Evolutionary conservation across 306 rosid species (phyloP).

Genomic region (Lathyrus sativus): DNA sequence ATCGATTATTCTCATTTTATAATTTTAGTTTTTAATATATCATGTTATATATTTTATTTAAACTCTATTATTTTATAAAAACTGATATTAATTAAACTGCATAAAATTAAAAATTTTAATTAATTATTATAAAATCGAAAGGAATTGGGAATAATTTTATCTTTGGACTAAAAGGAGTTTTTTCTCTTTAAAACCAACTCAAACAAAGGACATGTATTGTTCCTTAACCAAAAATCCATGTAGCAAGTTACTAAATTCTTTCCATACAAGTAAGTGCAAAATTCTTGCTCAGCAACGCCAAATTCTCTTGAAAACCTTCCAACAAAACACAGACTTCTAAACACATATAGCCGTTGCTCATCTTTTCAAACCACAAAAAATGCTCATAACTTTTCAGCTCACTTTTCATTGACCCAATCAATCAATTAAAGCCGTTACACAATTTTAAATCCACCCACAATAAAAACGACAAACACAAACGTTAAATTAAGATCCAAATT

Average conservation of each 20-base stretch:
- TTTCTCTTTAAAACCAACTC: no score
- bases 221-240: no score
- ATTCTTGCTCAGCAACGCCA: conserved; percentile 5
- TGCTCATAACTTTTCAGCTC: not conserved
- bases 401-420: conserved; percentile 29
- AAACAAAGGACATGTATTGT: no score
- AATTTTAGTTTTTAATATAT: no score
- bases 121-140: no score
- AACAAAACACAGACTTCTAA: conserved; percentile 4
- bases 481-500: conserved; percentile 29
- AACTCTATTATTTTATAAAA: no score
- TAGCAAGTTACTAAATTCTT: not conserved
- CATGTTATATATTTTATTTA: no score
- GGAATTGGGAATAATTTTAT: no score
- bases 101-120: no score
- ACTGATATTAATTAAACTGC: no score
- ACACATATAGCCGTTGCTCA: conserved; percentile 35
- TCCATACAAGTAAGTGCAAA: conserved; percentile 26
- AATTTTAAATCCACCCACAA: conserved; percentile 41
- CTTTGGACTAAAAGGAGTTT: no score
- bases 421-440: conserved; percentile 40
- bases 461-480: conserved; percentile 30
- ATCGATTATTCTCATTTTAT: no score
- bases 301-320: conserved; percentile 28
- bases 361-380: conserved; percentile 21